Base-by-base conservation (phyloP, 306 rosid species). In the Cicer bijugum region DNA sequence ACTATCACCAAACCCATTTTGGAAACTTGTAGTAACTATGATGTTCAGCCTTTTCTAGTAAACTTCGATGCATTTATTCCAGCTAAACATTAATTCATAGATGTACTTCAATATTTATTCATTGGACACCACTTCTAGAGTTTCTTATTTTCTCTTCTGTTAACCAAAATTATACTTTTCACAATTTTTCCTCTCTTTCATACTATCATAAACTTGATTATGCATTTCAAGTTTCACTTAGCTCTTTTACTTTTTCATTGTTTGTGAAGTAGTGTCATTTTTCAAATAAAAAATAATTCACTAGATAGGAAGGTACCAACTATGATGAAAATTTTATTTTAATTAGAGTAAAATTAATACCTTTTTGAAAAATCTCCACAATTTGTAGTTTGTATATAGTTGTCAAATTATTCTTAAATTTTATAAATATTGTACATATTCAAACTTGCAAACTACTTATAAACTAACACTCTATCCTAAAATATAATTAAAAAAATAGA, bases 21-120 rank as follows among this genome's bases (percentile, higher is more conserved):
- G 63, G 82, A 1, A 84, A 66, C 4, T 43, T 44, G 45, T 60
- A 75, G 81, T 84, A 65, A 71, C 40, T 60, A 78, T 60, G 59
- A 79, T 81, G 85, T 75, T 78, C 67, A 65, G 71, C 83, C 83
- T 43, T 52, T 58, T 74, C 7, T 50, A 10, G 88, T 56, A 81
- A 75, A 57, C 70, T 69, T 44, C 8, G 74, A 72, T 64, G 81
- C 82, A 74, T 81, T 81, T 53, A 72, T 77, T 72, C 67, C 47
- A 15, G 75, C 75, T 71, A 59, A 64, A 57, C 58, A 55, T 11
- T 28, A 28, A 3, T 28, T 64, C 8, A 5, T 46, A 9, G 28
- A 80, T 42, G 7, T 16, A 76, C 72, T 66, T 64, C 0, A 48
- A 71, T 28, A 28, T 61, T 28, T 28, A 28, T 28, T 28, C 5